Evolutionary conservation across 176 grass and related monocot genomes (phyloP).

Genomic region (Eragrostis nindensis): DNA sequence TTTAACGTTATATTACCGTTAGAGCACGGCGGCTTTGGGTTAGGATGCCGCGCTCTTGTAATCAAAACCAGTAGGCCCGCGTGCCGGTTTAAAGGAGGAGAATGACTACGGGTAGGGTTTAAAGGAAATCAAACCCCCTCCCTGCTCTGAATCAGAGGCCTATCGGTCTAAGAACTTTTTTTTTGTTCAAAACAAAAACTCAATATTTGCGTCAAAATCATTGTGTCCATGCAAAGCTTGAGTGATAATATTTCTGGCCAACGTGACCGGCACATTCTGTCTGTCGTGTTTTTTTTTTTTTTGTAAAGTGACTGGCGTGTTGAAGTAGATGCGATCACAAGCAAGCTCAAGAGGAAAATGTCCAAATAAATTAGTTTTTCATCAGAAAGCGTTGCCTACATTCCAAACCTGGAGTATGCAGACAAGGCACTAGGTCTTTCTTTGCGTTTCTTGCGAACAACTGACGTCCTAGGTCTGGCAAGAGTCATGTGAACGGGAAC

Average conservation of each 20-base stretch:
- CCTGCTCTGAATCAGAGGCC: not conserved
- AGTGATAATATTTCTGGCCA: not conserved
- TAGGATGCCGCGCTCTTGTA: constrained; percentile 1
- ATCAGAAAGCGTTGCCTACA: not conserved
- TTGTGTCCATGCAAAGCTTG: not conserved
- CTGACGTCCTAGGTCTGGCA: not conserved
- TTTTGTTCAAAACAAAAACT: not conserved
- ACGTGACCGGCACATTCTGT: not conserved
- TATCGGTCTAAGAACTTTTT: not conserved
- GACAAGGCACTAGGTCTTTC: not conserved
- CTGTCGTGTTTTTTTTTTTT: not conserved
- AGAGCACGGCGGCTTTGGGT: not conserved
- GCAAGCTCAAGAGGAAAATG: not conserved
- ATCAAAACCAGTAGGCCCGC: constrained; percentile 32
- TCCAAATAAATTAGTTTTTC: not conserved
- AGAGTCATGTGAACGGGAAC: not conserved
- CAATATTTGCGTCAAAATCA: not conserved
- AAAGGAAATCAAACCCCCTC: not conserved
- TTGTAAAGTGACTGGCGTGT: not conserved
- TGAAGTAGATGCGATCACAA: not conserved
- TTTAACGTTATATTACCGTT: constrained; percentile 51
- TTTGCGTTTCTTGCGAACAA: not conserved
- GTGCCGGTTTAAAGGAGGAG: not conserved
- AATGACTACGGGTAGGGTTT: too few relatives aligned
- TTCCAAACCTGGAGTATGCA: not conserved